Evolutionary conservation across 2,329 filamentous ascomycete species (phyloP).

Genomic region (Talaromyces sp.): DNA sequence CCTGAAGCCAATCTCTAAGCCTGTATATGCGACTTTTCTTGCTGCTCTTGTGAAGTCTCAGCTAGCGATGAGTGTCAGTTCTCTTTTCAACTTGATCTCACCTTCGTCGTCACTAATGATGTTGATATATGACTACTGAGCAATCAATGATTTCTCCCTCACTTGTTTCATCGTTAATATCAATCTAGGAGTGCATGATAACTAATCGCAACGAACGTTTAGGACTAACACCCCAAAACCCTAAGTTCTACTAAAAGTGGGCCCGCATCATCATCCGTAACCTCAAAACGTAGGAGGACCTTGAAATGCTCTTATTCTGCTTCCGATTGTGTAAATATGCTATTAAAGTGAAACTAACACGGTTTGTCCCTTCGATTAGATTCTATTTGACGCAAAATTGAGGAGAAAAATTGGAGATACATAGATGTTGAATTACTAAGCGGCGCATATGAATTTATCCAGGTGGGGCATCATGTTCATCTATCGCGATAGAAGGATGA

Average conservation of each 20-base stretch:
- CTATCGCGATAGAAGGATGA: too few species aligned
- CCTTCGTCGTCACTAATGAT: not conserved
- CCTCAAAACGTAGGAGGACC: too few species aligned
- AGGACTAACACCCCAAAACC: not conserved
- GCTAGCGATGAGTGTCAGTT: not conserved
- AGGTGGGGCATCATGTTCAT: too few species aligned
- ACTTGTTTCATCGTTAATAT: not conserved
- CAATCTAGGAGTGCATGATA: not conserved
- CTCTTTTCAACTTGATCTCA: not conserved
- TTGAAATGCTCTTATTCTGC: too few species aligned
- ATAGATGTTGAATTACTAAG: not conserved
- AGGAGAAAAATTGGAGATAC: not conserved
- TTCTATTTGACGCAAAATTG: not conserved
- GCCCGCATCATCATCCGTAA: not conserved
- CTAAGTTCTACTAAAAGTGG: too few species aligned
- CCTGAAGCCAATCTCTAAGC: constrained; percentile 17
- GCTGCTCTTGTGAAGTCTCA: not conserved
- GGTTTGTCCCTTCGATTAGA: not conserved
- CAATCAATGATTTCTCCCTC: not conserved
- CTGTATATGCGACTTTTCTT: not conserved
- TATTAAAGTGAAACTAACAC: too few species aligned
- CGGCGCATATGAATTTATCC: not conserved
- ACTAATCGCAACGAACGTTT: not conserved
- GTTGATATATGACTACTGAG: not conserved
- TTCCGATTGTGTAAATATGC: too few species aligned